A percentile compares a stretch with the other conserved stretches of the same genome.
Evolutionary conservation across 2,329 filamentous ascomycete species (phyloP).

Genomic region (Emmonsiellopsis sp.): DNA sequence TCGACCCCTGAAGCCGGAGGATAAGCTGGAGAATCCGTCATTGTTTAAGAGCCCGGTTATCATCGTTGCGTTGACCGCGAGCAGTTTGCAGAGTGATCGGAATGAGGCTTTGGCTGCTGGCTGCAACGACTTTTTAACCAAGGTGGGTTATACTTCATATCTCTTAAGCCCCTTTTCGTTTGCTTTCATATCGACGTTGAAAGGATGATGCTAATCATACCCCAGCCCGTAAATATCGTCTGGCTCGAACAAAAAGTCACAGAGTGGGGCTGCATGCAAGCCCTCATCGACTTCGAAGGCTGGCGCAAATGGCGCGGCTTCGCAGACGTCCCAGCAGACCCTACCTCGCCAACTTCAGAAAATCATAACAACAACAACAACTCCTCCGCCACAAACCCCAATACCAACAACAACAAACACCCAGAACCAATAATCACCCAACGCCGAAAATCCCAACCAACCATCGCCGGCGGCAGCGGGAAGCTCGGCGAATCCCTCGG

Average conservation of each 20-base stretch:
- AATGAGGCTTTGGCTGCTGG: conserved; percentile 91
- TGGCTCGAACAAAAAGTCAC: conserved; percentile 97
- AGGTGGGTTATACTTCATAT: conserved; percentile 48
- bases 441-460: neutral
- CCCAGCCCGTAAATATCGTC: conserved; percentile 90
- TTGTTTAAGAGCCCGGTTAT: conserved; percentile 96
- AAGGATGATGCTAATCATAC: neutral
- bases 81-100: conserved; percentile 85
- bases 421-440: neutral
- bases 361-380: conserved; percentile 7
- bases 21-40: conserved; percentile 26
- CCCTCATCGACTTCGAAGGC: conserved; percentile 94
- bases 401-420: conserved; percentile 9
- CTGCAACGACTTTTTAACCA: conserved; percentile 96
- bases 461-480: neutral
- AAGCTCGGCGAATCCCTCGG: neutral
- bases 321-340: conserved; percentile 18
- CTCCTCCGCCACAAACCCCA: conserved; percentile 12
- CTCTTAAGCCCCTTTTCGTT: neutral
- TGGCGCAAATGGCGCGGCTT: conserved; percentile 97
- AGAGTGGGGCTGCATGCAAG: conserved; percentile 99
- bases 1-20: conserved; percentile 24
- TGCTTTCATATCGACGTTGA: neutral
- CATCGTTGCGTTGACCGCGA: conserved; percentile 92
- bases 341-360: conserved; percentile 1